Evolutionary conservation across 2,329 filamentous ascomycete genomes (phyloP), one percentile per base, ranked within the genome.

Genomic region (Gnomoniopsis smithogilvyi): DNA sequence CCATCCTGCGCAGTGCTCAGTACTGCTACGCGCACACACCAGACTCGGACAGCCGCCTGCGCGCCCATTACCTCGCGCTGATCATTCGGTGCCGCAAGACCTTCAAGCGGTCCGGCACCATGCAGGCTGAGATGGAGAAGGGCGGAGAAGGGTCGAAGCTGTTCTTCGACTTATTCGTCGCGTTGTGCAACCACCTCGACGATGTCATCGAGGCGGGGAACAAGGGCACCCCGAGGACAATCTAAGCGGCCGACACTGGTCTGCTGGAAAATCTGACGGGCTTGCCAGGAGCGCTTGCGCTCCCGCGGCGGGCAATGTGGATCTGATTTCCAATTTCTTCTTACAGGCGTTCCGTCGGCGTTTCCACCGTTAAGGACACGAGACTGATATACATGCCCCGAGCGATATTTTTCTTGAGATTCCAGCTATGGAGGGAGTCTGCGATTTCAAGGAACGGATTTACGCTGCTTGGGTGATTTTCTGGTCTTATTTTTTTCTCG

Each of bases 91-190:
- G 91, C 83, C 91, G 94, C 76, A 92, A 92, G 82, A 96, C 92
- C 71, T 97, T 98, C 78, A 97, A 96, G 88, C 88, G 90, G 78
- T 96, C 92, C 80, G 93, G 93, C 78, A 97, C 93, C 76, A 96
- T 97, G 92, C 93, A 97, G 84, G 89, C 90, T 80, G 93, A 97
- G 81, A 97, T 98, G 93, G 91, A 96, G 81, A 87, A 87, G 76
- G 92, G 93, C 74, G 92, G 79, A 67, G 69, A 70, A 65, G 70
- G 83, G 70, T 83, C 86, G 78, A 93, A 93, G 83, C 83, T 97
- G 79, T 97, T 95, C 84, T 98, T 98, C 80, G 93, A 97, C 83
- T 82, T 98, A 76, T 98, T 97, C 76, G 93, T 97, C 73, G 93
- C 93, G 70, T 91, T 97, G 89, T 96, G 92, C 83, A 97, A 96